Conservation (phyloP, 805 yeast species). For the Wickerhamiella shivajii region DNA sequence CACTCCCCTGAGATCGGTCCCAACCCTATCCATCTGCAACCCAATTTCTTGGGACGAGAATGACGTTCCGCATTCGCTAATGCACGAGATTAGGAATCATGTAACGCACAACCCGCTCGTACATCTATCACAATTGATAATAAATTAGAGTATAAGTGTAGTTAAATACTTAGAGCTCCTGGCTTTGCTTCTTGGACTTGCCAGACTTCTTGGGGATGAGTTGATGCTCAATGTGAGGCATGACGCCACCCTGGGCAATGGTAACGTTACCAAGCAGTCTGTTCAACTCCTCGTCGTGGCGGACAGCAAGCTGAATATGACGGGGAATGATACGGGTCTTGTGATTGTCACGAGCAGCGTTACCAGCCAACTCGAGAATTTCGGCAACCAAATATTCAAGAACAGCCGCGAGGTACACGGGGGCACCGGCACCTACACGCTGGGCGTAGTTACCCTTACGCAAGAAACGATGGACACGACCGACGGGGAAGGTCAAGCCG, state of each 20-base stretch:
- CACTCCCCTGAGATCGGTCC: too few relatives aligned
- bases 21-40: too few relatives aligned
- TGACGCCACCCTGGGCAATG: slow-evolving; percentile 95
- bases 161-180: slow-evolving; percentile 24
- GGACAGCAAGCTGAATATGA: slow-evolving; percentile 89
- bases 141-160: too few relatives aligned
- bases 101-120: too few relatives aligned
- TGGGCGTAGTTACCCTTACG: slow-evolving; percentile 62
- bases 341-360: slow-evolving; percentile 91
- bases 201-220: slow-evolving; percentile 44
- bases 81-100: too few relatives aligned
- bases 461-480: slow-evolving; percentile 94
- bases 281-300: slow-evolving; percentile 97
- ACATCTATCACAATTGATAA: too few relatives aligned
- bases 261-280: slow-evolving; percentile 77
- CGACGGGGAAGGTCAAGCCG: slow-evolving; percentile 65
- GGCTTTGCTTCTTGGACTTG: slow-evolving; percentile 28
- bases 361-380: slow-evolving; percentile 94
- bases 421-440: slow-evolving; percentile 78
- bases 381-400: slow-evolving; percentile 94
- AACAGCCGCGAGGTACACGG: slow-evolving; percentile 90
- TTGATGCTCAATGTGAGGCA: slow-evolving; percentile 84
- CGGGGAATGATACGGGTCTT: slow-evolving; percentile 97
- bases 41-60: too few relatives aligned
- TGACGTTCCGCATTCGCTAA: too few relatives aligned